A percentile compares a stretch with the other conserved stretches of the same genome.
Conservation (phyloP, 2,329 filamentous ascomycete species). For the Botrytis hyacinthi region DNA sequence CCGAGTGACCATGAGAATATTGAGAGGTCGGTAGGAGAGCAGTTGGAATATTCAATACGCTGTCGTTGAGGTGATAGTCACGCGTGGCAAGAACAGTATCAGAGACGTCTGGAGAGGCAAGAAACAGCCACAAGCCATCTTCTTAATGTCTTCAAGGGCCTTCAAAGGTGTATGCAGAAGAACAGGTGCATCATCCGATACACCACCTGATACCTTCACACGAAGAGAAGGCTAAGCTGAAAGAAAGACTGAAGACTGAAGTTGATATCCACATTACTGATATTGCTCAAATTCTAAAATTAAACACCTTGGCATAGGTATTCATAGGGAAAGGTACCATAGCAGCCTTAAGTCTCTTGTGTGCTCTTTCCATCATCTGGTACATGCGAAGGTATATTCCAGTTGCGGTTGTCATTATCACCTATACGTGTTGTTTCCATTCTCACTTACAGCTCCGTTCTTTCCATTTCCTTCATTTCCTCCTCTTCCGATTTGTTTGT, state of each 20-base stretch:
- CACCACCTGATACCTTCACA: not conserved
- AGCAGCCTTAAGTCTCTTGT: not conserved
- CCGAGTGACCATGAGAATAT: not conserved
- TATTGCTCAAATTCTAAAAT: not conserved
- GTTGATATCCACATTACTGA: not conserved
- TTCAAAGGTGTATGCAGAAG: not conserved
- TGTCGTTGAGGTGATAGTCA: not conserved
- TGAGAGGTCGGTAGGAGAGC: not conserved
- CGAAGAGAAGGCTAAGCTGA: not conserved
- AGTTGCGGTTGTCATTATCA: not conserved
- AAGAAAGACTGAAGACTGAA: not conserved
- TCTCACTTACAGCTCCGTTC: not conserved
- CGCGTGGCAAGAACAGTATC: not conserved
- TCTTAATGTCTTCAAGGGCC: not conserved
- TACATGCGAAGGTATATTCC: not conserved
- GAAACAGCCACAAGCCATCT: not conserved
- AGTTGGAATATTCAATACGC: not conserved
- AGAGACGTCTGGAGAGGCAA: not conserved
- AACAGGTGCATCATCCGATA: not conserved
- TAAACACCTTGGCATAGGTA: not conserved
- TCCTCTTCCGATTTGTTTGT: not conserved
- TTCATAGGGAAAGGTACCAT: not conserved
- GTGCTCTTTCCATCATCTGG: not conserved
- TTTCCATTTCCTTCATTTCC: not conserved
- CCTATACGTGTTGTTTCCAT: not conserved